Conservation (phyloP, 352 stramenopile genomes). For the Globisporangium acanthophoron region DNA sequence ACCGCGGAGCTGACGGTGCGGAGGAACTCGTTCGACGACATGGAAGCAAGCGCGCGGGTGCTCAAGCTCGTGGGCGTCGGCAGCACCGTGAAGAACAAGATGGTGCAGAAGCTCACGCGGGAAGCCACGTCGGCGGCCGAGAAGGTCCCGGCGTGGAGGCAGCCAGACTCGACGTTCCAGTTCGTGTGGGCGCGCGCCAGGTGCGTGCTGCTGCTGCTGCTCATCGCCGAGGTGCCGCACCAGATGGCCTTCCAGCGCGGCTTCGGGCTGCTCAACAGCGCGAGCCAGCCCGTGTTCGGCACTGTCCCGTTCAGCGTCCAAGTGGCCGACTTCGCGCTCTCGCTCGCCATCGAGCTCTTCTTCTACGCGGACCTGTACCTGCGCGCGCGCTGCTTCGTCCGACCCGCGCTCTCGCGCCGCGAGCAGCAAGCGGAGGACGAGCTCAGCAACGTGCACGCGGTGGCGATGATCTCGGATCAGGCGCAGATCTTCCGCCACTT, state of each 20-base stretch:
- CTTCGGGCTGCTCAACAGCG: constrained; percentile 34
- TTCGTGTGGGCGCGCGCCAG: constrained; percentile 22
- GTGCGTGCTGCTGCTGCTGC: constrained; percentile 24
- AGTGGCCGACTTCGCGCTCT: constrained; percentile 23
- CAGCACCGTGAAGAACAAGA: constrained; percentile 26
- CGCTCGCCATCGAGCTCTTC: constrained; percentile 45
- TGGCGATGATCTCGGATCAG: constrained; percentile 10
- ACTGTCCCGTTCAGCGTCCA: constrained; percentile 35
- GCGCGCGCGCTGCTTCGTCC: constrained; percentile 35
- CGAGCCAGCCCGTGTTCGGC: constrained; percentile 9
- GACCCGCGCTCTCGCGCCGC: constrained; percentile 13
- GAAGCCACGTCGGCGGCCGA: constrained; percentile 1
- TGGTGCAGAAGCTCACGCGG: constrained; percentile 15
- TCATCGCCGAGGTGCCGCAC: constrained; percentile 37
- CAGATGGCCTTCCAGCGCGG: constrained; percentile 42
- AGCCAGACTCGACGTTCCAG: constrained; percentile 25
- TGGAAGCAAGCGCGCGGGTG: constrained; percentile 24
- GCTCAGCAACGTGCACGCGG: constrained; percentile 8
- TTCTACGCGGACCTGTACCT: constrained; percentile 52
- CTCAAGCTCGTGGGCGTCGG: constrained; percentile 27
- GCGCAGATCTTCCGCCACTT: constrained; percentile 32
- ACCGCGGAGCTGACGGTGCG: constrained; percentile 1
- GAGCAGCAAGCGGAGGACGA: constrained; percentile 15
- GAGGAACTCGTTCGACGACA: constrained; percentile 29
- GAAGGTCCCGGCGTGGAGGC: constrained; percentile 18